A percentile compares a stretch with the other conserved stretches of the same genome.
These are phyloP conservation scores for Cryptococcus sp. DNA, from an alignment of 1,284 basidiomycete species.

Conservation along the genomic window DNA sequence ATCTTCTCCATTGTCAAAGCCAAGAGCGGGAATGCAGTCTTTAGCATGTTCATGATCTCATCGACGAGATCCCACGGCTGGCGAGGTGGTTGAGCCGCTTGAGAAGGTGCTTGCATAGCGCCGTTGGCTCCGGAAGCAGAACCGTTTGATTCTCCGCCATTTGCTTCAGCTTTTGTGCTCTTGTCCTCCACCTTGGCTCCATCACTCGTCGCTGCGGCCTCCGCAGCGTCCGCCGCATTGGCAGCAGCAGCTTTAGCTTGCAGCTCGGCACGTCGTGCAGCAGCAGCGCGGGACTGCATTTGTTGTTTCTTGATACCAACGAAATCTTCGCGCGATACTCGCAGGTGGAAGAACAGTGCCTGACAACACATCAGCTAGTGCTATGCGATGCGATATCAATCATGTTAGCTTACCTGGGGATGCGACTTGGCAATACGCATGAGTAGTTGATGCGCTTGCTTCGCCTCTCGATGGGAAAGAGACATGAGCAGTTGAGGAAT, in stretches of 20 bases:
- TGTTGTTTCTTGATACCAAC: slow-evolving; percentile 49
- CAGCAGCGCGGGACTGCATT: slow-evolving; percentile 27
- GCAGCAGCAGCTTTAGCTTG: slow-evolving; percentile 53
- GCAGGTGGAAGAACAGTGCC: slow-evolving; percentile 94
- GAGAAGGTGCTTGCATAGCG: slow-evolving; percentile 25
- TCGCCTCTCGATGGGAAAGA: slow-evolving; percentile 86
- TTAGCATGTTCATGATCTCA: slow-evolving; percentile 90
- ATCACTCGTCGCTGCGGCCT: slow-evolving; percentile 9
- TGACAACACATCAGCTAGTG: slow-evolving; percentile 46
- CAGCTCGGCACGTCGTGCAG: slow-evolving; percentile 29
- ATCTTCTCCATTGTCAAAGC: slow-evolving; percentile 96
- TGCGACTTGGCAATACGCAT: slow-evolving; percentile 88
- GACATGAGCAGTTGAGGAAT: slow-evolving; percentile 95
- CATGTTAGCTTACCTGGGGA: slow-evolving; percentile 77
- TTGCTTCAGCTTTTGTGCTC: slow-evolving; percentile 29
- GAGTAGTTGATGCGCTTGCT: slow-evolving; percentile 87
- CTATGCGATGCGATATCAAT: slow-evolving; percentile 1
- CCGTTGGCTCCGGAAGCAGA: slow-evolving; percentile 28
- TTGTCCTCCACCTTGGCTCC: slow-evolving; percentile 19
- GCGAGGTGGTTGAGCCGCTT: slow-evolving; percentile 54
- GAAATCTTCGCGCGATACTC: slow-evolving; percentile 90
- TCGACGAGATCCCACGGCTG: slow-evolving; percentile 91
- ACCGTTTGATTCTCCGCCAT: slow-evolving; percentile 25
- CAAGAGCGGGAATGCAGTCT: slow-evolving; percentile 94
- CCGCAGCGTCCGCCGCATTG: slow-evolving; percentile 52